Conservation (phyloP, 2,329 filamentous ascomycete species). For the Zasmidium cellare region DNA sequence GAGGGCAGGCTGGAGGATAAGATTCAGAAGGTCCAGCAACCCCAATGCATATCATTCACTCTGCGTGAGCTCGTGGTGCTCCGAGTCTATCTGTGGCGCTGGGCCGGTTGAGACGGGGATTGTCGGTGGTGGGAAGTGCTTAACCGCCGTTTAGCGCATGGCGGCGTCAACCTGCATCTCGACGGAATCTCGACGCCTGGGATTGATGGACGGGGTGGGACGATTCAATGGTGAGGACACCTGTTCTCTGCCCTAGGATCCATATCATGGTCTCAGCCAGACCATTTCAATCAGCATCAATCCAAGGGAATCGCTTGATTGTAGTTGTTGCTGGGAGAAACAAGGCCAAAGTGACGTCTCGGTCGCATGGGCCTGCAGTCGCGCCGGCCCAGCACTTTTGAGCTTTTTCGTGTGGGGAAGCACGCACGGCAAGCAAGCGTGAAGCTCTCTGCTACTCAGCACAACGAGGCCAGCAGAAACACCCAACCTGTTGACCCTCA, state of each 20-base stretch:
- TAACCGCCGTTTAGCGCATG: neutral
- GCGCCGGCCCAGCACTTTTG: neutral
- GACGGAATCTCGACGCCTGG: neutral
- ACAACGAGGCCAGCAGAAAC: neutral
- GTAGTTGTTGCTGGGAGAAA: neutral
- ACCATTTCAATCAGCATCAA: too few relatives aligned
- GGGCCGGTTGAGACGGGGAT: conserved; percentile 5
- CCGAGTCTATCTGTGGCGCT: neutral
- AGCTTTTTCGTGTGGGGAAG: neutral
- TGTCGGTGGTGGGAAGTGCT: neutral
- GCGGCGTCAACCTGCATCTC: conserved; percentile 3
- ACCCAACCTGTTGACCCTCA: neutral
- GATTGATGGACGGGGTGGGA: too few relatives aligned
- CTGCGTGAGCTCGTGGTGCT: neutral
- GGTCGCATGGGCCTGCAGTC: neutral
- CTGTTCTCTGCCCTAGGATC: too few relatives aligned
- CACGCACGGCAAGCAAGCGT: too few relatives aligned
- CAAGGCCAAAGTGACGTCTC: neutral
- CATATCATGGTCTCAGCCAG: too few relatives aligned
- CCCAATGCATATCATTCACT: neutral
- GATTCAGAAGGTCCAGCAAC: neutral
- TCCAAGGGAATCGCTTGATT: too few relatives aligned
- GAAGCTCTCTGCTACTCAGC: neutral
- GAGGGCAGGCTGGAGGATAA: neutral
- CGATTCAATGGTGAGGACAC: too few relatives aligned